Evolutionary conservation across 805 yeast species (phyloP).

Genomic region (Cyberlindnera euphorbiae): DNA sequence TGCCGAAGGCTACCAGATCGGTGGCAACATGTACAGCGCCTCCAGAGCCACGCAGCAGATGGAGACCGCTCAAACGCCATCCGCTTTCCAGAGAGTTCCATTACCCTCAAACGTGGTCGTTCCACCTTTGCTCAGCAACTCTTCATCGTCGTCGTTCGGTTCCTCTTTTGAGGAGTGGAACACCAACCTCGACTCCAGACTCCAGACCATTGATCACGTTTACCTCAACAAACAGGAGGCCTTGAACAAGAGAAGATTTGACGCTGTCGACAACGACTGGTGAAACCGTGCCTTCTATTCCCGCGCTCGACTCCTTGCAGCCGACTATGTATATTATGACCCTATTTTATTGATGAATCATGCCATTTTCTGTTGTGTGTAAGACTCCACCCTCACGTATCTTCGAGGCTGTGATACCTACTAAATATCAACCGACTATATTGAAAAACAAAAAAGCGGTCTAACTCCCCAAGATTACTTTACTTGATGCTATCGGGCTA

Average conservation of each 20-base stretch:
- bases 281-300: slow-evolving; percentile 3
- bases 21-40: slow-evolving; percentile 14
- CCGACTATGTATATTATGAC: not conserved
- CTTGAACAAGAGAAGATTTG: slow-evolving; percentile 25
- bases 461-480: no score
- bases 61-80: slow-evolving; percentile 15
- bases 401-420: no score
- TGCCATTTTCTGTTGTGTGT: no score
- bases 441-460: no score
- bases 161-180: slow-evolving; percentile 39
- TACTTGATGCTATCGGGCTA: no score
- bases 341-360: no score
- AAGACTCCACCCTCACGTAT: no score
- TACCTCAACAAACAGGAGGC: slow-evolving; percentile 16
- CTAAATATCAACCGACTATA: no score
- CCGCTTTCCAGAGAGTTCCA: slow-evolving; percentile 32
- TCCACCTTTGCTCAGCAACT: slow-evolving; percentile 32
- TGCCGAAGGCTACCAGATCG: slow-evolving; percentile 49
- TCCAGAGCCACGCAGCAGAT: slow-evolving; percentile 15
- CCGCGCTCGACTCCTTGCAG: no score
- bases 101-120: slow-evolving; percentile 28
- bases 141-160: slow-evolving; percentile 30
- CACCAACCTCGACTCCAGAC: slow-evolving; percentile 30
- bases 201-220: slow-evolving; percentile 29
- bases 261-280: slow-evolving; percentile 25